Percentiles rank a stretch among this genome's conserved stretches.
phyloP scores from a whole-genome alignment of 768 basidiomycete genomes.

The Boletellus emodensis region DNA sequence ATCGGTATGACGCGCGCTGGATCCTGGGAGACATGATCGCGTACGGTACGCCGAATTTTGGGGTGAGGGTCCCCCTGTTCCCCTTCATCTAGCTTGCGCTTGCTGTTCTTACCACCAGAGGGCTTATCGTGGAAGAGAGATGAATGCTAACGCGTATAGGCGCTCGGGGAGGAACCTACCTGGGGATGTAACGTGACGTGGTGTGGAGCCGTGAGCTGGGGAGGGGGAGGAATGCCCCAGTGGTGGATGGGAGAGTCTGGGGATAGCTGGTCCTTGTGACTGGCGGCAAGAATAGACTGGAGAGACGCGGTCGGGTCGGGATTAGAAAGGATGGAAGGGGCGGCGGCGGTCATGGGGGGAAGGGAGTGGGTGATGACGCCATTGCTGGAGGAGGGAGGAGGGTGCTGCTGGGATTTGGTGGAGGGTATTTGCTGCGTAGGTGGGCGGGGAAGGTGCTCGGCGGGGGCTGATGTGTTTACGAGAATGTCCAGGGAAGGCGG shows the following conservation, averaged over 20 bases:
- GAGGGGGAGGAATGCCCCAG: slow-evolving; percentile 35
- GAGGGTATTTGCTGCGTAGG: slow-evolving; percentile 31
- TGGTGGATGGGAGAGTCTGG: slow-evolving; percentile 33
- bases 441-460: slow-evolving; percentile 31
- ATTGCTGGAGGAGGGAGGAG: slow-evolving; percentile 22
- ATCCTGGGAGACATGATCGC: slow-evolving; percentile 77
- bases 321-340: slow-evolving; percentile 36
- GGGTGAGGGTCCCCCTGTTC: slow-evolving; percentile 59
- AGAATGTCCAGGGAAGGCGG: slow-evolving; percentile 40
- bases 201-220: slow-evolving; percentile 31
- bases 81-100: slow-evolving; percentile 71
- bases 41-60: slow-evolving; percentile 82
- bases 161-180: slow-evolving; percentile 33
- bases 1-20: slow-evolving; percentile 75
- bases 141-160: slow-evolving; percentile 27
- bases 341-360: slow-evolving; percentile 27
- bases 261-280: slow-evolving; percentile 29
- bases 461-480: slow-evolving; percentile 29
- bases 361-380: slow-evolving; percentile 28
- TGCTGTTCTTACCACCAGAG: slow-evolving; percentile 44
- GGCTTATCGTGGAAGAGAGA: slow-evolving; percentile 23
- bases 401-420: slow-evolving; percentile 20
- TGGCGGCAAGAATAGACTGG: slow-evolving; percentile 36
- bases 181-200: slow-evolving; percentile 34
- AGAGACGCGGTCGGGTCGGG: slow-evolving; percentile 38